These are phyloP conservation scores for Dendrothele bispora DNA, from an alignment of 768 basidiomycete genomes.

Conservation along the genomic window DNA sequence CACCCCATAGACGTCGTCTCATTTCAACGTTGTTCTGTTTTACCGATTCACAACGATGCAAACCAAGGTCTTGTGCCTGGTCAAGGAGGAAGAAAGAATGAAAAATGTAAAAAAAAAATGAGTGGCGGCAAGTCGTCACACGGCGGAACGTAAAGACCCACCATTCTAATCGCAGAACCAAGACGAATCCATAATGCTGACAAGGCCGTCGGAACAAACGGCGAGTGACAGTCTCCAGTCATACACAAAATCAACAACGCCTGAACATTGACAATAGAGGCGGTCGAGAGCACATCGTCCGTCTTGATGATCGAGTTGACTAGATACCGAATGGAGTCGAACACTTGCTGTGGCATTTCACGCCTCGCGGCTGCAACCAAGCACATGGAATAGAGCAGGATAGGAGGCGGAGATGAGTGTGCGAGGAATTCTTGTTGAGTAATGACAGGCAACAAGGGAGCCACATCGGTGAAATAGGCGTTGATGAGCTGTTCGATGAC, in stretches of 20 bases:
- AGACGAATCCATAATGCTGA: constrained; percentile 86
- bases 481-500: constrained; percentile 84
- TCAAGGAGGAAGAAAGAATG: constrained; percentile 8
- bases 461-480: constrained; percentile 86
- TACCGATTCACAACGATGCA: constrained; percentile 89
- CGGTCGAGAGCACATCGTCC: constrained; percentile 89
- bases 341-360: constrained; percentile 81
- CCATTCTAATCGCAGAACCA: constrained; percentile 92
- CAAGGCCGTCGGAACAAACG: constrained; percentile 81
- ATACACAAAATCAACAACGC: constrained; percentile 82
- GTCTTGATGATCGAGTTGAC: constrained; percentile 86
- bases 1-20: constrained; percentile 88
- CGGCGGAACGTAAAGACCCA: constrained; percentile 34
- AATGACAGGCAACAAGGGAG: constrained; percentile 87
- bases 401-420: constrained; percentile 66
- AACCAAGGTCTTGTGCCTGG: constrained; percentile 93
- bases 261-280: constrained; percentile 85
- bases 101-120: constrained; percentile 3
- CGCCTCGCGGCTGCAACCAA: constrained; percentile 86
- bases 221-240: constrained; percentile 89
- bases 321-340: constrained; percentile 84
- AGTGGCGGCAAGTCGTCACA: too few species aligned
- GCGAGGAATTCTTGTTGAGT: constrained; percentile 87
- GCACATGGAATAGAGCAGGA: constrained; percentile 93
- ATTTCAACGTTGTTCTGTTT: constrained; percentile 85